phyloP scores from a whole-genome alignment of 352 stramenopile genomes.

The Elongisporangium undulatum region DNA sequence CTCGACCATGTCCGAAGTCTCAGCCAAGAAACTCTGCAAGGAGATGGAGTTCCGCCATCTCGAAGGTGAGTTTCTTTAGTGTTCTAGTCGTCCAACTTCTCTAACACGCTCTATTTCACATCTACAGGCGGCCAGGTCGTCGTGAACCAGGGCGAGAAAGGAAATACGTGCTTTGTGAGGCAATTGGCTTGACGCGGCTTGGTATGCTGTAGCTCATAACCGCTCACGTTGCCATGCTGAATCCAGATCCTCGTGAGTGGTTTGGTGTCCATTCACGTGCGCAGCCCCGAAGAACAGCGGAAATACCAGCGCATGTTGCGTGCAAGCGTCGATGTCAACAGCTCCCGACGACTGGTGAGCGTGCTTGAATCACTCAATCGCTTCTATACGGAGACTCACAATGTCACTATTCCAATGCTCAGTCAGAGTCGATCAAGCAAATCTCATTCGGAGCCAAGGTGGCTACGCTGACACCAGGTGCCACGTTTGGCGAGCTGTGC shows the following conservation, averaged over 20 bases:
- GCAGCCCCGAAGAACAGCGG: slow-evolving; percentile 62
- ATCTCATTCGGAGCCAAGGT: slow-evolving; percentile 46
- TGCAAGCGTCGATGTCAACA: slow-evolving; percentile 32
- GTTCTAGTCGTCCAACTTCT: no score
- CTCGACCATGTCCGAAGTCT: slow-evolving; percentile 82
- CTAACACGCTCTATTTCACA: background rate
- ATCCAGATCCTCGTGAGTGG: slow-evolving; percentile 75
- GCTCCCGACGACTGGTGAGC: slow-evolving; percentile 35
- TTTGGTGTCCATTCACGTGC: slow-evolving; percentile 70
- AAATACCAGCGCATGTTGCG: slow-evolving; percentile 51
- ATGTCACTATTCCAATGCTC: background rate
- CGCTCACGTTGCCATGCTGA: background rate
- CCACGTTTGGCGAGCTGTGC: slow-evolving; percentile 81
- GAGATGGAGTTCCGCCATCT: slow-evolving; percentile 85
- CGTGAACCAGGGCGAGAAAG: slow-evolving; percentile 81
- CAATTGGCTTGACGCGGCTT: slow-evolving; percentile 2
- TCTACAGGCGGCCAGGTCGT: slow-evolving; percentile 47
- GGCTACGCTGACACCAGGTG: slow-evolving; percentile 66
- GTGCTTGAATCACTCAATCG: background rate
- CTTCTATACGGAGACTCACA: background rate
- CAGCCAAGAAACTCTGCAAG: slow-evolving; percentile 81
- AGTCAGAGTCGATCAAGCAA: background rate
- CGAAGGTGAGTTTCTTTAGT: no score
- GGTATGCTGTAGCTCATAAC: no score
- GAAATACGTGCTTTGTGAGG: slow-evolving; percentile 79